These are phyloP conservation scores for Tylopilus rubrobrunneus DNA, from an alignment of 768 basidiomycete genomes.

Conservation along the genomic window DNA sequence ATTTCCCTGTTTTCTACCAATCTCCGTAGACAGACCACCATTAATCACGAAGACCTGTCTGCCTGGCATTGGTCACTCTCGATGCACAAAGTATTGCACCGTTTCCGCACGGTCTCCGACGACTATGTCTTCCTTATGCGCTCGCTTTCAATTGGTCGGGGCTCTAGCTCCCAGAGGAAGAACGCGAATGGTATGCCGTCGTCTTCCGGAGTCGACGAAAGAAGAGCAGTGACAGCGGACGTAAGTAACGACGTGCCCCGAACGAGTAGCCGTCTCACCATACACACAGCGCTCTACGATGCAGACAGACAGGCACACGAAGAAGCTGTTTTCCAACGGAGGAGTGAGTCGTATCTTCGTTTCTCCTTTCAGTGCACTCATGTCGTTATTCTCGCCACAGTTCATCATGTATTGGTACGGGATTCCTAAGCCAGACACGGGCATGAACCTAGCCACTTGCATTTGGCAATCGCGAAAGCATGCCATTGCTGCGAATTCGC, in stretches of 20 bases:
- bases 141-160: constrained; percentile 89
- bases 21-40: constrained; percentile 37
- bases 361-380: constrained; percentile 5
- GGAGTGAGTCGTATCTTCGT: constrained; percentile 49
- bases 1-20: constrained; percentile 24
- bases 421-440: constrained; percentile 65
- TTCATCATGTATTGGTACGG: constrained; percentile 96
- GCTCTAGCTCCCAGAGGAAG: constrained; percentile 62
- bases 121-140: constrained; percentile 62
- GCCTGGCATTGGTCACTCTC: constrained; percentile 81
- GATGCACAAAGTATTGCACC: constrained; percentile 80
- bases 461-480: constrained; percentile 90
- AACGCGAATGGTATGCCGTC: constrained; percentile 90
- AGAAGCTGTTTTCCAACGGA: constrained; percentile 88
- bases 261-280: constrained; percentile 1
- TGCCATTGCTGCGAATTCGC: constrained; percentile 74
- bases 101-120: constrained; percentile 56
- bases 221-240: constrained; percentile 60
- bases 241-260: constrained; percentile 38
- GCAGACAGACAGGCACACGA: constrained; percentile 88
- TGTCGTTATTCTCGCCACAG: constrained; percentile 29
- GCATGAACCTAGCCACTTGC: constrained; percentile 91
- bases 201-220: constrained; percentile 81
- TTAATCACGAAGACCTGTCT: constrained; percentile 68
- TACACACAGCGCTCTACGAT: constrained; percentile 67